phyloP scores from a whole-genome alignment of 2,329 filamentous ascomycete species.

The Pseudogymnoascus sp. region DNA sequence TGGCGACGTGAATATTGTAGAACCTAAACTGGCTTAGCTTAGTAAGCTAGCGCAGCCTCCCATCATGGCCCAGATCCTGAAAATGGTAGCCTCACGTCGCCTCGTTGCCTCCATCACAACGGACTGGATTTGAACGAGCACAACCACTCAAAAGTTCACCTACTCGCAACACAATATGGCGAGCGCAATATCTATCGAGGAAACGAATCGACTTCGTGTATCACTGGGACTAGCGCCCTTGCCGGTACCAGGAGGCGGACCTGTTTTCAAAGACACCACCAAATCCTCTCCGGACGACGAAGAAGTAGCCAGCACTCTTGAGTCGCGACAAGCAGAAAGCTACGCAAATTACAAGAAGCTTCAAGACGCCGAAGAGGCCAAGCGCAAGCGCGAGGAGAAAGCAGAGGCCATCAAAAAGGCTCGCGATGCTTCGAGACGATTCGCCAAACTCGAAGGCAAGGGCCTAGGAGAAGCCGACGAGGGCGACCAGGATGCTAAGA shows the following conservation, averaged over 20 bases:
- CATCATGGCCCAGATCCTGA: not conserved
- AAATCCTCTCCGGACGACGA: conserved; percentile 43
- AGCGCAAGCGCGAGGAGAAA: conserved; percentile 69
- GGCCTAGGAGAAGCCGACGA: conserved; percentile 71
- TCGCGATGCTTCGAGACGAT: conserved; percentile 72
- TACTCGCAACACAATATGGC: conserved; percentile 20
- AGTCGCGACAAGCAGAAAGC: conserved; percentile 64
- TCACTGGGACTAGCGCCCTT: conserved; percentile 86
- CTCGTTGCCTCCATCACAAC: conserved; percentile 2
- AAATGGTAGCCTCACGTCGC: conserved; percentile 2
- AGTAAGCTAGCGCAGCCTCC: conserved; percentile 8
- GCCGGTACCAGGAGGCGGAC: conserved; percentile 67
- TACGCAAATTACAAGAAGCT: conserved; percentile 64
- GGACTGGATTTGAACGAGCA: not conserved
- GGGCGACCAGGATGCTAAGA: conserved; percentile 64
- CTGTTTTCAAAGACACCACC: conserved; percentile 43
- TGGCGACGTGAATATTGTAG: conserved; percentile 21
- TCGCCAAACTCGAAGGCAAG: conserved; percentile 68
- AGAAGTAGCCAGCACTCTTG: conserved; percentile 73
- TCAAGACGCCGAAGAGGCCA: conserved; percentile 65
- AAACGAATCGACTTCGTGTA: conserved; percentile 85
- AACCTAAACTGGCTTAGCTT: conserved; percentile 9
- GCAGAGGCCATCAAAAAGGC: conserved; percentile 80
- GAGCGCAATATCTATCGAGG: conserved; percentile 72
- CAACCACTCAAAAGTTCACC: not conserved